Base-by-base conservation (phyloP, 805 yeast genomes). In the Candida xyloterini region DNA sequence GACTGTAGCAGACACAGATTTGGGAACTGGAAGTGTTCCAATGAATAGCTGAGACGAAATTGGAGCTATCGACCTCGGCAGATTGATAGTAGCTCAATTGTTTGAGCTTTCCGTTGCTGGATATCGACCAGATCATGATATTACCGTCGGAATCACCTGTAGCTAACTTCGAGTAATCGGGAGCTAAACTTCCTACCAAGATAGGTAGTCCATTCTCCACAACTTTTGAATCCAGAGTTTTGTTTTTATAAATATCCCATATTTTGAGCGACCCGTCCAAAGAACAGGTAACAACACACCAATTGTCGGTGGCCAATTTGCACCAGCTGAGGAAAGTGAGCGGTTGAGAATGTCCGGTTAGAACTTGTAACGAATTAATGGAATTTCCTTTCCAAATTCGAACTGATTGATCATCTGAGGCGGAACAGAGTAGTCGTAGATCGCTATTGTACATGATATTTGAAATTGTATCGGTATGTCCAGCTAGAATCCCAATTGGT, bases 341-440 rank as follows among this genome's bases (percentile, higher is more conserved):
- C 20, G 86, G 78, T 40, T 79, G 74, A 1, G 76, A 66, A 55
- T 82, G 88, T 0, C 80, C 81, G 6, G 55, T 40, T 27, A 77
- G 55, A 5, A 73, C 62, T 41, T 72, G 72, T 25, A 72, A 62
- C 21, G 78, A 72, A 43, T 75, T 76, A 16, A 75, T 63, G 23
- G 79, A 74, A 20, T 73, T 72, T 26, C 88, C 83, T 52, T 72
- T 76, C 95, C 96, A 90, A 15, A 88, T 67, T 50, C 86, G 74
- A 7, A 89, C 70, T 0, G 74, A 67, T 40, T 76, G 73, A 57
- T 90, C 96, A 55, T 86, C 95, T 1, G 95, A 79, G 7, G 86
- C 80, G 2, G 90, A 78, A 3, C 88, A 79, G 28, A 90, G 65
- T 22, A 82, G 59, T 48, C 76, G 77, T 11, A 71, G 65, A 2